phyloP scores from a whole-genome alignment of 768 basidiomycete genomes.

The Ramaria sp. region DNA sequence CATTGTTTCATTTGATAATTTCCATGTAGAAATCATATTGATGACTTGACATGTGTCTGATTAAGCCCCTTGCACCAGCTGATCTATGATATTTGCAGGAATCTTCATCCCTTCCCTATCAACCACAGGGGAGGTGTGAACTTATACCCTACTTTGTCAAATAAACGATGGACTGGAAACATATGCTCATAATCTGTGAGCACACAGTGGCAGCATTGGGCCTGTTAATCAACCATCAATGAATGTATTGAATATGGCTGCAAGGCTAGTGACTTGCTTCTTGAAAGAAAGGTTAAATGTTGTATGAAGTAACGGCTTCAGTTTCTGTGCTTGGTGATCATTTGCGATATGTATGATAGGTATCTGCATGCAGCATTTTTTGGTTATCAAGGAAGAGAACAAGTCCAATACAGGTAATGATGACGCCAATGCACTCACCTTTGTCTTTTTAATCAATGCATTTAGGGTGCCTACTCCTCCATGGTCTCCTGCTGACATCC shows the following conservation, averaged over 20 bases:
- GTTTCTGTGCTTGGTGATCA: slow-evolving; percentile 75
- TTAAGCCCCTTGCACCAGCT: slow-evolving; percentile 79
- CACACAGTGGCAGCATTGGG: slow-evolving; percentile 69
- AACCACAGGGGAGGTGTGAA: neutral
- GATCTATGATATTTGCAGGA: slow-evolving; percentile 85
- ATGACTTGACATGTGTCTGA: slow-evolving; percentile 96
- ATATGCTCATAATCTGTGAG: slow-evolving; percentile 78
- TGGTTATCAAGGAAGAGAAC: neutral
- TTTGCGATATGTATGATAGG: slow-evolving; percentile 98
- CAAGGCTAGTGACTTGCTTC: slow-evolving; percentile 36
- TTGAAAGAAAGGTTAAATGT: slow-evolving; percentile 70
- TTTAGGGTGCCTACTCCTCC: slow-evolving; percentile 94
- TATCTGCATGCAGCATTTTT: slow-evolving; percentile 37
- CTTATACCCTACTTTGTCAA: neutral
- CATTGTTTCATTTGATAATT: slow-evolving; percentile 70
- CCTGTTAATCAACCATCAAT: slow-evolving; percentile 29
- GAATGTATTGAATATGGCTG: neutral
- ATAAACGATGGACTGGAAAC: slow-evolving; percentile 63
- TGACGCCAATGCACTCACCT: slow-evolving; percentile 33
- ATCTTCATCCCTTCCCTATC: slow-evolving; percentile 85
- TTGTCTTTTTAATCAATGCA: slow-evolving; percentile 85
- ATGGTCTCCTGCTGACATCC: slow-evolving; percentile 96
- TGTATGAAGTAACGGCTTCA: slow-evolving; percentile 71
- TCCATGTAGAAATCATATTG: slow-evolving; percentile 98
- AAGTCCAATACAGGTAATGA: neutral